Conservation (phyloP, 108 stramenopile genomes). For the Cyclotella kingstonii region DNA sequence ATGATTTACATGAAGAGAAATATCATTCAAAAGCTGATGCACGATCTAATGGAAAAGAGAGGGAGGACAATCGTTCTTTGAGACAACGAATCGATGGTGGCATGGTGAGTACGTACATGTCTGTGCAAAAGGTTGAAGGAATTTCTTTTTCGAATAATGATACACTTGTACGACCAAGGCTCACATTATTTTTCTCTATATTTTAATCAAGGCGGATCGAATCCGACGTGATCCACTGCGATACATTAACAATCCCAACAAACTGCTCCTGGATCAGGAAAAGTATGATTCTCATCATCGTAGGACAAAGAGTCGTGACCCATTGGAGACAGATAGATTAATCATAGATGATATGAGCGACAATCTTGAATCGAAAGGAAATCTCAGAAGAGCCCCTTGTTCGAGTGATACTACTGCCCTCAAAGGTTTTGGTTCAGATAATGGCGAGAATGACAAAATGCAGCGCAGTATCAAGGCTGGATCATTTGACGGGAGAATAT, state of each 20-base stretch:
- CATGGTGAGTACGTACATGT: constrained; percentile 40
- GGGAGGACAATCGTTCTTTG: constrained; percentile 66
- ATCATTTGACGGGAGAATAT: too few species aligned
- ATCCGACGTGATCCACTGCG: constrained; percentile 70
- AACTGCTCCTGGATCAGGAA: constrained; percentile 45
- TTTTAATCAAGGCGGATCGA: constrained; percentile 48
- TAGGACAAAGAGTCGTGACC: too few species aligned
- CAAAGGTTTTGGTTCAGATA: too few species aligned
- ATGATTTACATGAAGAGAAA: too few species aligned
- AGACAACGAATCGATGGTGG: constrained; percentile 67
- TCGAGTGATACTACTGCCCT: too few species aligned
- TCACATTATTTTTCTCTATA: not conserved
- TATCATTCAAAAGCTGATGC: too few species aligned
- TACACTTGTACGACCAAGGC: too few species aligned
- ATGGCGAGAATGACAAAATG: too few species aligned
- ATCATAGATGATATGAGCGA: too few species aligned
- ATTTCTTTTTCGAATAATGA: not conserved
- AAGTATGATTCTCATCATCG: constrained; percentile 40
- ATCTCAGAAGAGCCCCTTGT: too few species aligned
- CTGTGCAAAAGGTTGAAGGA: not conserved
- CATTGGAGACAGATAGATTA: constrained; percentile 2
- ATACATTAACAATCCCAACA: constrained; percentile 65
- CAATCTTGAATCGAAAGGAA: too few species aligned
- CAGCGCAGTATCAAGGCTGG: too few species aligned
- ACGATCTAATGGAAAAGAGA: constrained; percentile 23